These are phyloP conservation scores for Apophysomyces trapeziformis DNA, from an alignment of 371 early-diverging fungal genomes.

Conservation along the genomic window DNA sequence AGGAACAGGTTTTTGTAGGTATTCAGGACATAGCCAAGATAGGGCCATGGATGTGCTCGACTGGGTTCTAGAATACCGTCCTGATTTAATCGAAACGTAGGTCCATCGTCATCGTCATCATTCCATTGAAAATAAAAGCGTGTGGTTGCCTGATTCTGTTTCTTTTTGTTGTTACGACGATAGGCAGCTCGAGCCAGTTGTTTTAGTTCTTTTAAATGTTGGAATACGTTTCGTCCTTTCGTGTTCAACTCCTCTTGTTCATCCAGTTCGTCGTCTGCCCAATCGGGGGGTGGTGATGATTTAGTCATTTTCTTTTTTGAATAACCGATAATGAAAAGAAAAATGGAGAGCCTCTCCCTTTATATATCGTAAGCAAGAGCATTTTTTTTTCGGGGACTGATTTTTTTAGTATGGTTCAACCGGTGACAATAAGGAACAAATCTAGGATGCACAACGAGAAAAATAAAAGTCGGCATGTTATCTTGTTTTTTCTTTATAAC, in stretches of 20 bases:
- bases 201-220: neutral
- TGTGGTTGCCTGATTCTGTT: neutral
- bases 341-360: too few relatives aligned
- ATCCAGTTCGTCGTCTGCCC: constrained; percentile 7
- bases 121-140: neutral
- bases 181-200: neutral
- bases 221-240: neutral
- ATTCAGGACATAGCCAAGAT: constrained; percentile 27
- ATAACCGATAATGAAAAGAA: too few relatives aligned
- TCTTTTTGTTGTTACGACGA: neutral
- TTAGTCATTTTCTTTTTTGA: neutral
- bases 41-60: constrained; percentile 15
- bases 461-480: too few relatives aligned
- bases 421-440: too few relatives aligned
- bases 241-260: constrained; percentile 4
- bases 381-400: constrained; percentile 3
- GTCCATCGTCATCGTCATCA: neutral
- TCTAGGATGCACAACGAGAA: too few relatives aligned
- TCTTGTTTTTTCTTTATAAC: too few relatives aligned
- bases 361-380: neutral
- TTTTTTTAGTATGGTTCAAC: neutral
- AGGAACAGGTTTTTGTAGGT: constrained; percentile 36
- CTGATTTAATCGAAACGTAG: neutral
- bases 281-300: constrained; percentile 5
- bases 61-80: constrained; percentile 18